A percentile compares a stretch with the other conserved stretches of the same genome.
Evolutionary conservation across 2,329 filamentous ascomycete species (phyloP).

Genomic region (Colletotrichum sp.): DNA sequence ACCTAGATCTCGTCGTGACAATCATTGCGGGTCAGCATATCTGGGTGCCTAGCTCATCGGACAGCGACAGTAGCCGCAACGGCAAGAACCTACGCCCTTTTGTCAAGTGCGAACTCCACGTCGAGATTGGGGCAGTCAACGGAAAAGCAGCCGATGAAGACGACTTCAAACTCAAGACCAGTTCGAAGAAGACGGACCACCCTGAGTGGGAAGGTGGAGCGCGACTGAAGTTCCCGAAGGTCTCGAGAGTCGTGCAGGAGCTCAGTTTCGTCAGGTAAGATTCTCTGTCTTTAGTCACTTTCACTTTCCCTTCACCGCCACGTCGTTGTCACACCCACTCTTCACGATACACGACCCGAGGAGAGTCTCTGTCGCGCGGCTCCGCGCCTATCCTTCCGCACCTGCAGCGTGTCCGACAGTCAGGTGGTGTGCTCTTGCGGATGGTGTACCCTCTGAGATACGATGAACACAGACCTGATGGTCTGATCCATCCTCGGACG

Average conservation of each 20-base stretch:
- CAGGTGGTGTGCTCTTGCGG: neutral
- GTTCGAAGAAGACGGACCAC: conserved; percentile 60
- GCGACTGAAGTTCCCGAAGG: conserved; percentile 61
- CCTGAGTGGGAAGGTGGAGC: conserved; percentile 65
- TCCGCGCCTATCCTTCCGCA: conserved; percentile 1
- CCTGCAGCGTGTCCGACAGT: neutral
- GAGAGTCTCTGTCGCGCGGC: neutral
- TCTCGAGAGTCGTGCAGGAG: conserved; percentile 67
- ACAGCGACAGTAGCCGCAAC: conserved; percentile 33
- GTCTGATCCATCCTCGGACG: conserved; percentile 2
- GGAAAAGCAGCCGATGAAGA: conserved; percentile 48
- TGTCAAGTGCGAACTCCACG: conserved; percentile 81
- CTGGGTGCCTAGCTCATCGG: conserved; percentile 54
- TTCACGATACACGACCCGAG: neutral
- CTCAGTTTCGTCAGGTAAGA: conserved; percentile 76
- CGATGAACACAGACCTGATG: neutral
- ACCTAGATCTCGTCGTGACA: conserved; percentile 72
- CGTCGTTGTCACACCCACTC: neutral
- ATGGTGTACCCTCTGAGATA: neutral
- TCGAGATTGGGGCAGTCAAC: conserved; percentile 63
- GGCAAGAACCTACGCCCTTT: conserved; percentile 64
- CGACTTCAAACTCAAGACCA: conserved; percentile 65
- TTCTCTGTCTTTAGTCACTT: conserved; percentile 4
- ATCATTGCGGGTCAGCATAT: conserved; percentile 80
- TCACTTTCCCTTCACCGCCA: conserved; percentile 2